Evolutionary conservation across 106 monocot species (phyloP), one percentile per base, ranked within the genome.

Genomic region (Ottelia alismoides): DNA sequence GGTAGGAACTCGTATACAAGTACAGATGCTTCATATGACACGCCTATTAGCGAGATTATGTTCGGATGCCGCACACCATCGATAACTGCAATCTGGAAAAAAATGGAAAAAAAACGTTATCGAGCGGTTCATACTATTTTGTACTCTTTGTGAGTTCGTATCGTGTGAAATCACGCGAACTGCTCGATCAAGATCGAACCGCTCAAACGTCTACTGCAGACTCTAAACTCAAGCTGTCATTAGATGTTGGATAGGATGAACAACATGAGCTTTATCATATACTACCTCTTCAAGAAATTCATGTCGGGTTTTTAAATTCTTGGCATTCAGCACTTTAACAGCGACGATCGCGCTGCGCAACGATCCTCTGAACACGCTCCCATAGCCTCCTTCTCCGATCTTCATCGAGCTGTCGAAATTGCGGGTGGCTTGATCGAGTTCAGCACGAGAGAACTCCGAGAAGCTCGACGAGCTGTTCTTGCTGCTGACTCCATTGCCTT

Each of bases 341-440:
- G 78, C 78, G 17, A 83, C 83, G 0, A 30, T 40, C 0, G 62
- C 72, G 27, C 71, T 54, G 26, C 57, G 68, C 46, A 82, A 72
- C 14, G 53, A 51, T 20, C 81, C 81, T 45, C 54, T 82, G 27
- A 68, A 82, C 10, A 82, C 65, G 24, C 50, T 65, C 51, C 69
- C 76, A 66, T 69, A 72, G 30, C 72, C 76, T 26, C 74, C 78
- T 71, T 74, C 62, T 57, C 83, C 78, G 28, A 78, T 74, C 74
- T 71, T 71, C n/a, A 68, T 20, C 0, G 74, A 63, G 21, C 43
- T 25, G 27, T 62, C 53, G 49, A 78, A 83, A 30, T 65, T 59
- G n/a, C 56, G 50, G 23, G 82, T 82, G 30, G 83, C 83, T 56
- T 71, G 44, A 30, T 71, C 22, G 28, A 78, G 16, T 56, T 83